phyloP scores from a whole-genome alignment of 805 yeast genomes.

The Schwanniomyces pseudopolymorphus region DNA sequence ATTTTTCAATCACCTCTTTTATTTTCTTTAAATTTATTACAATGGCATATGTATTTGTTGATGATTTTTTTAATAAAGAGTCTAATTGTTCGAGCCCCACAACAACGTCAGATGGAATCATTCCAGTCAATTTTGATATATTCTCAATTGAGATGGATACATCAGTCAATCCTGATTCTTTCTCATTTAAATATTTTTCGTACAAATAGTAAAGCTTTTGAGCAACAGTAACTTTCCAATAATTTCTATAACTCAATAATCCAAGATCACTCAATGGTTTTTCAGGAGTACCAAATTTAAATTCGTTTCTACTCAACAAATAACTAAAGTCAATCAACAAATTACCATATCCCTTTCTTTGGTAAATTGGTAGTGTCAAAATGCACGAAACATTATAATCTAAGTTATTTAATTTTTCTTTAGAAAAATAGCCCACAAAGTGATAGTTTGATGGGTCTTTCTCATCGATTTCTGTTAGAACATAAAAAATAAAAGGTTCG shows the following conservation, averaged over 20 bases:
- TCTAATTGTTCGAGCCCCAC: slow-evolving; percentile 80
- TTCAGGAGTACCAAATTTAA: slow-evolving; percentile 88
- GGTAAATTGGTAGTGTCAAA: slow-evolving; percentile 82
- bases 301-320: slow-evolving; percentile 70
- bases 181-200: slow-evolving; percentile 12
- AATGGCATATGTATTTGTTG: slow-evolving; percentile 50
- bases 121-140: slow-evolving; percentile 72
- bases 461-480: slow-evolving; percentile 67
- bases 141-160: slow-evolving; percentile 53
- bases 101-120: slow-evolving; percentile 83
- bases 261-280: slow-evolving; percentile 91
- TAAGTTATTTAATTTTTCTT: slow-evolving; percentile 74
- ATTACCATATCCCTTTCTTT: slow-evolving; percentile 86
- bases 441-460: slow-evolving; percentile 49
- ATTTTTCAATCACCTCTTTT: slow-evolving; percentile 40
- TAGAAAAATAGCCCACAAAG: slow-evolving; percentile 93
- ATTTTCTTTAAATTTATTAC: slow-evolving; percentile 48
- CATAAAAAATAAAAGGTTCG: slow-evolving; percentile 90
- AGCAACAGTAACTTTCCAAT: slow-evolving; percentile 75
- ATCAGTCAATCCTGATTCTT: not conserved
- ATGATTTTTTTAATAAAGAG: slow-evolving; percentile 52
- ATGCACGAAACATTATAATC: slow-evolving; percentile 89
- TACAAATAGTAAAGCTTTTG: slow-evolving; percentile 36
- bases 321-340: slow-evolving; percentile 88
- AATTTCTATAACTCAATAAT: slow-evolving; percentile 76